phyloP scores from a whole-genome alignment of 106 monocot species.

The Dendrobium chrysotoxum region DNA sequence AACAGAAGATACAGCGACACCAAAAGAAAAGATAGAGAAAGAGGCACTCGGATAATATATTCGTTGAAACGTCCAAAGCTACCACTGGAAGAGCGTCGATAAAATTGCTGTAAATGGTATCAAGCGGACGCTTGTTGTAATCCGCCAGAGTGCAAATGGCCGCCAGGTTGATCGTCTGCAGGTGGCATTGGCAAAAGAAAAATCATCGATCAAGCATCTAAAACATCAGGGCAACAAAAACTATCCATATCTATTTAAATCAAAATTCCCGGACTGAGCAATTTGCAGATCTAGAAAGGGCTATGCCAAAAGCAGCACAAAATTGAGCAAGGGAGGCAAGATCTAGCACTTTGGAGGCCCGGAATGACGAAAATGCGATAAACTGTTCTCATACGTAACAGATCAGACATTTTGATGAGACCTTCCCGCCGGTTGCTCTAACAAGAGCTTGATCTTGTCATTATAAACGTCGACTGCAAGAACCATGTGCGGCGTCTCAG shows the following conservation, averaged over 20 bases:
- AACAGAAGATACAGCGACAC: neutral
- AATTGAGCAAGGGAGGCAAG: too few relatives aligned
- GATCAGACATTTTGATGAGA: constrained; percentile 70
- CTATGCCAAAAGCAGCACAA: neutral
- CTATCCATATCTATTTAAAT: neutral
- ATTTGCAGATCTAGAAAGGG: constrained; percentile 6
- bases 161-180: constrained; percentile 62
- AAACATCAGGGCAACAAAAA: neutral
- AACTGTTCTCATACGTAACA: constrained; percentile 13
- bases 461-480: constrained; percentile 62
- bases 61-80: neutral
- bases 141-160: constrained; percentile 76
- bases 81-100: constrained; percentile 75
- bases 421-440: constrained; percentile 28
- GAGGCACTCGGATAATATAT: neutral
- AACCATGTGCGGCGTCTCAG: constrained; percentile 53
- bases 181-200: neutral
- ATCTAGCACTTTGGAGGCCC: neutral
- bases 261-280: neutral
- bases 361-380: neutral
- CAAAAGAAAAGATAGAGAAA: neutral
- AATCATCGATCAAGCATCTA: neutral
- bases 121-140: constrained; percentile 68
- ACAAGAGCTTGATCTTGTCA: constrained; percentile 65
- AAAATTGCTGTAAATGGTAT: constrained; percentile 78